These are phyloP conservation scores for Phytophthora palmivora DNA, from an alignment of 352 stramenopile species.

Conservation along the genomic window DNA sequence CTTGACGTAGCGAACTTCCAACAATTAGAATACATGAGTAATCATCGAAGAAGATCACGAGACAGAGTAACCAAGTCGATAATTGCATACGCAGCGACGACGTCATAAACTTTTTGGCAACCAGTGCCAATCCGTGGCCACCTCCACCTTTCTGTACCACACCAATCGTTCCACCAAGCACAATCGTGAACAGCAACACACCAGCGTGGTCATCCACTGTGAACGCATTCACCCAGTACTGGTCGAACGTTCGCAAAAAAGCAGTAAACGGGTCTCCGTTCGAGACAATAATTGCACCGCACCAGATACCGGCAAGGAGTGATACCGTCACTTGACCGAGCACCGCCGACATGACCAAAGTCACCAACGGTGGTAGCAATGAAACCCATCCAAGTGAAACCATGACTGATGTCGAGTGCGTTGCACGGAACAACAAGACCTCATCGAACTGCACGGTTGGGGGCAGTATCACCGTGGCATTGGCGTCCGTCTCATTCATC, in stretches of 20 bases:
- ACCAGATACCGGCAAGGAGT: constrained; percentile 88
- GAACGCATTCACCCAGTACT: constrained; percentile 89
- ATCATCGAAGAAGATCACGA: constrained; percentile 94
- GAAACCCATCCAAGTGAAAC: constrained; percentile 81
- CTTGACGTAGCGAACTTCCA: constrained; percentile 85
- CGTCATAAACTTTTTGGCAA: constrained; percentile 86
- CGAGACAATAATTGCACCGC: constrained; percentile 83
- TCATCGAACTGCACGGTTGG: constrained; percentile 27
- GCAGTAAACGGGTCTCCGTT: constrained; percentile 75
- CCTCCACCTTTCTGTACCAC: constrained; percentile 91
- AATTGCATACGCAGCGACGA: constrained; percentile 86
- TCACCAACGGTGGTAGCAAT: constrained; percentile 76
- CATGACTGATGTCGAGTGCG: constrained; percentile 48
- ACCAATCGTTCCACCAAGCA: constrained; percentile 89
- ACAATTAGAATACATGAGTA: constrained; percentile 94
- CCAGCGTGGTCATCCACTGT: constrained; percentile 82
- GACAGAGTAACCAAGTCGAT: constrained; percentile 81
- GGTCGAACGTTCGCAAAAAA: constrained; percentile 88
- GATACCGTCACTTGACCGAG: constrained; percentile 84
- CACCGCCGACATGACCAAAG: constrained; percentile 74
- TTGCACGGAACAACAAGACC: constrained; percentile 40
- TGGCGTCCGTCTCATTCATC: constrained; percentile 32
- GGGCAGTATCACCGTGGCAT: constrained; percentile 45
- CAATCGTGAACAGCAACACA: constrained; percentile 90
- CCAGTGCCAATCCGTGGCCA: constrained; percentile 80